Conservation (phyloP, 1,284 basidiomycete genomes). For the Naganishia liquefaciens region DNA sequence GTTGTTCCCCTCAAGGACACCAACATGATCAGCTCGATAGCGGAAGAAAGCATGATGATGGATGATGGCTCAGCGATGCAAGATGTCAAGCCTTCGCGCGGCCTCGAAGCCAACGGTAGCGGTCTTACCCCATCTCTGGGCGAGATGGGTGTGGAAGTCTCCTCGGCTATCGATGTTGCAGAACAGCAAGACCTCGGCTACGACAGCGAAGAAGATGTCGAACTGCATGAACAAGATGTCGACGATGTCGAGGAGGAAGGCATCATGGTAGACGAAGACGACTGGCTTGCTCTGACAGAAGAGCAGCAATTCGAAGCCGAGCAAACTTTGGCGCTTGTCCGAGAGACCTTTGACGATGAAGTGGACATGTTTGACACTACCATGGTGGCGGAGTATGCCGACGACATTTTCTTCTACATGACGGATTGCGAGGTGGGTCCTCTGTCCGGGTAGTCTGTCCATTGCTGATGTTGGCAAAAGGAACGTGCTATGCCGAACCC, state of each 20-base stretch:
- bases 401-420: constrained; percentile 98
- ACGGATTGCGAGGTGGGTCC: constrained; percentile 66
- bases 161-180: constrained; percentile 37
- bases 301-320: constrained; percentile 46
- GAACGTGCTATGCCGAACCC: constrained; percentile 86
- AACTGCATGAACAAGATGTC: constrained; percentile 33
- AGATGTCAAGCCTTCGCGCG: constrained; percentile 41
- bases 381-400: constrained; percentile 97
- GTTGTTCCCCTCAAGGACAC: constrained; percentile 21
- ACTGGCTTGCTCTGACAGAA: constrained; percentile 66
- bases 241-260: constrained; percentile 44
- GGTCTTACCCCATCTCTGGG: constrained; percentile 33
- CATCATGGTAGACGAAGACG: constrained; percentile 60
- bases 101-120: constrained; percentile 21
- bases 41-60: constrained; percentile 37
- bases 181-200: constrained; percentile 43
- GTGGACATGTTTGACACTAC: constrained; percentile 86
- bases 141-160: constrained; percentile 37
- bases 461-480: constrained; percentile 55
- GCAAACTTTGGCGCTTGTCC: constrained; percentile 48
- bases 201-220: constrained; percentile 34
- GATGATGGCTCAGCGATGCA: constrained; percentile 35
- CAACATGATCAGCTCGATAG: constrained; percentile 46
- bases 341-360: constrained; percentile 63
- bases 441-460: constrained; percentile 30